Evolutionary conservation across 345 rosid species (phyloP).

Genomic region (Pistacia atlantica): DNA sequence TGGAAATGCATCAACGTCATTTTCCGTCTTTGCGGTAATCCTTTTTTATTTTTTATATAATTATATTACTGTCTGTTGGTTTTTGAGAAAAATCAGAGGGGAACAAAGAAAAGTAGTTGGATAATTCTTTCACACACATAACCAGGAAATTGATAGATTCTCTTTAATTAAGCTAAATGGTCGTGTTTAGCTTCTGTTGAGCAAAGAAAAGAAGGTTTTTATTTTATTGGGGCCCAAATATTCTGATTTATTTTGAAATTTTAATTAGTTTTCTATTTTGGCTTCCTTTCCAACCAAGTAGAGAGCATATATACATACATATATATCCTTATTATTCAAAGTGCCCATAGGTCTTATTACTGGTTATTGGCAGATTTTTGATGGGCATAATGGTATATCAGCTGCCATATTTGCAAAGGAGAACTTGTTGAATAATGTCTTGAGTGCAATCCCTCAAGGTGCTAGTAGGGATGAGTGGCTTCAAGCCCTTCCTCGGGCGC

Average conservation of each 20-base stretch:
- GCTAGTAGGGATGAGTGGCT: conserved; percentile 91
- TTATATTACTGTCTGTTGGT: conserved; percentile 7
- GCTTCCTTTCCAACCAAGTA: not conserved
- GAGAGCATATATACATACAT: not conserved
- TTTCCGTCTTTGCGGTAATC: conserved; percentile 96
- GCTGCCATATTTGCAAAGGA: conserved; percentile 97
- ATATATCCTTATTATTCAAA: not conserved
- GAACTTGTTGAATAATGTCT: conserved; percentile 71
- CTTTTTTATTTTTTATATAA: not conserved
- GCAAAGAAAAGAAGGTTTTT: not conserved
- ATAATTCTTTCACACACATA: not conserved
- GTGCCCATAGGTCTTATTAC: conserved; percentile 18
- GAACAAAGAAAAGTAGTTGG: not conserved
- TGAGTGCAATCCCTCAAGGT: conserved; percentile 88
- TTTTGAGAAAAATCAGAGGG: not conserved
- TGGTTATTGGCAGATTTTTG: conserved; percentile 66
- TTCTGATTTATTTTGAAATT: not conserved
- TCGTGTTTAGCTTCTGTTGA: not conserved
- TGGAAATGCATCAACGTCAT: conserved; percentile 74
- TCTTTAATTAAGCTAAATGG: not conserved
- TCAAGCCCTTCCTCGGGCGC: conserved; percentile 94
- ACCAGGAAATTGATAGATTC: not conserved
- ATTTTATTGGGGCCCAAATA: not conserved
- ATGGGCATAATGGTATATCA: conserved; percentile 97
- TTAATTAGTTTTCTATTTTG: not conserved